Conservation (phyloP, 2,329 filamentous ascomycete species). For the Paraphoma sp. region DNA sequence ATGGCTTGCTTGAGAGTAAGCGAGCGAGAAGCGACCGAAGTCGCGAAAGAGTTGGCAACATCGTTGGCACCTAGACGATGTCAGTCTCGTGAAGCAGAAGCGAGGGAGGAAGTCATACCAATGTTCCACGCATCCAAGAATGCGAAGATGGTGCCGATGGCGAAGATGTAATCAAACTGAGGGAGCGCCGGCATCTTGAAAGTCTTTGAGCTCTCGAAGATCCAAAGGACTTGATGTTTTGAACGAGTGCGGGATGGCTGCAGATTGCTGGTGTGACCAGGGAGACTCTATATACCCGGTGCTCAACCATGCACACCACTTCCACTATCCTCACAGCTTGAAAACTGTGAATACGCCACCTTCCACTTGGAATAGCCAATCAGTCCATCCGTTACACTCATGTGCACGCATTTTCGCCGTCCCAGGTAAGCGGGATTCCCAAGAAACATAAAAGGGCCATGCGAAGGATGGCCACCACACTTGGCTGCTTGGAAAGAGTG, state of each 20-base stretch:
- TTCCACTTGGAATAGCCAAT: slow-evolving; percentile 13
- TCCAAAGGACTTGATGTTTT: slow-evolving; percentile 11
- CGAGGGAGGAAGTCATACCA: slow-evolving; percentile 45
- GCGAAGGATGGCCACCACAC: slow-evolving; percentile 4
- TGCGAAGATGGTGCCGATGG: slow-evolving; percentile 69
- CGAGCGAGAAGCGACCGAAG: slow-evolving; percentile 56
- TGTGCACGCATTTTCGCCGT: slow-evolving; percentile 14
- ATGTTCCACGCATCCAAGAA: slow-evolving; percentile 73
- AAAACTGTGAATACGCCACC: slow-evolving; percentile 12
- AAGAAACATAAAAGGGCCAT: slow-evolving; percentile 1
- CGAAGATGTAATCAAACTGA: slow-evolving; percentile 69
- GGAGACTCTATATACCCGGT: slow-evolving; percentile 21
- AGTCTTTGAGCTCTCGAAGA: slow-evolving; percentile 9
- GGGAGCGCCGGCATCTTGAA: slow-evolving; percentile 48
- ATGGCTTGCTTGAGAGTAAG: slow-evolving; percentile 57
- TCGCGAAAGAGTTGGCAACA: slow-evolving; percentile 59
- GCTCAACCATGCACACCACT: slow-evolving; percentile 1
- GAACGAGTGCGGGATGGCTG: slow-evolving; percentile 12
- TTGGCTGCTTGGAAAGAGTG: slow-evolving; percentile 21
- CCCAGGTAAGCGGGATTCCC: slow-evolving; percentile 8
- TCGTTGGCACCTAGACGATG: slow-evolving; percentile 54
- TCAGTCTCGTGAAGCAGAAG: not conserved
- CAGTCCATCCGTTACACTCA: slow-evolving; percentile 12
- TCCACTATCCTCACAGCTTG: slow-evolving; percentile 3
- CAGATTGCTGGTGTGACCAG: slow-evolving; percentile 1